These are phyloP conservation scores for Clitopilus passeckerianus DNA, from an alignment of 768 basidiomycete species.

Conservation along the genomic window DNA sequence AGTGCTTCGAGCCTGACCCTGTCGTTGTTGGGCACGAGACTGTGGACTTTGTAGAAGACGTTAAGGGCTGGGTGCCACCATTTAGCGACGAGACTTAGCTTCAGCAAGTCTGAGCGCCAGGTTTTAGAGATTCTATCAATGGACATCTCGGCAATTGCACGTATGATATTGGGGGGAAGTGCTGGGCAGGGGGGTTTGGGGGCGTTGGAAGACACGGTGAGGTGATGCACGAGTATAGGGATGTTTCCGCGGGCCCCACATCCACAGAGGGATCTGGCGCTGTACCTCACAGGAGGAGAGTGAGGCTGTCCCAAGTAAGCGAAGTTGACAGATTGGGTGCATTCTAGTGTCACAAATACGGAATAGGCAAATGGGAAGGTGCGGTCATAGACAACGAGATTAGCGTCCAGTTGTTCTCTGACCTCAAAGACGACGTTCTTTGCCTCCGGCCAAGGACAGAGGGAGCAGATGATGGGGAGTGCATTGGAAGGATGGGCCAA, in stretches of 20 bases:
- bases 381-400: no score
- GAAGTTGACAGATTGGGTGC: no score
- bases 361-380: no score
- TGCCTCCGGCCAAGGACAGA: no score
- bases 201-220: not conserved
- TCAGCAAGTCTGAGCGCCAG: not conserved
- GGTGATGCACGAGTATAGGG: not conserved
- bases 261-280: not conserved
- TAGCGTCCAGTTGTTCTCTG: no score
- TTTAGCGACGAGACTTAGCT: not conserved
- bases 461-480: no score
- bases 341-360: no score
- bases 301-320: no score
- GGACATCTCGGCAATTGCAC: not conserved
- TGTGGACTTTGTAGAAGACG: not conserved
- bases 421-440: no score
- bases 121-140: not conserved
- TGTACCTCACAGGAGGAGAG: no score
- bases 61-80: not conserved
- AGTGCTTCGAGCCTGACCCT: not conserved
- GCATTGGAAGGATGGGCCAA: no score
- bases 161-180: not conserved
- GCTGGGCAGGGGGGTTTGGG: not conserved
- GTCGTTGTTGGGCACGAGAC: not conserved
- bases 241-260: not conserved